Percentiles rank a stretch among this genome's conserved stretches.
These are phyloP conservation scores for Harringtonia aguacate DNA, from an alignment of 2,329 filamentous ascomycete species.

Conservation along the genomic window DNA sequence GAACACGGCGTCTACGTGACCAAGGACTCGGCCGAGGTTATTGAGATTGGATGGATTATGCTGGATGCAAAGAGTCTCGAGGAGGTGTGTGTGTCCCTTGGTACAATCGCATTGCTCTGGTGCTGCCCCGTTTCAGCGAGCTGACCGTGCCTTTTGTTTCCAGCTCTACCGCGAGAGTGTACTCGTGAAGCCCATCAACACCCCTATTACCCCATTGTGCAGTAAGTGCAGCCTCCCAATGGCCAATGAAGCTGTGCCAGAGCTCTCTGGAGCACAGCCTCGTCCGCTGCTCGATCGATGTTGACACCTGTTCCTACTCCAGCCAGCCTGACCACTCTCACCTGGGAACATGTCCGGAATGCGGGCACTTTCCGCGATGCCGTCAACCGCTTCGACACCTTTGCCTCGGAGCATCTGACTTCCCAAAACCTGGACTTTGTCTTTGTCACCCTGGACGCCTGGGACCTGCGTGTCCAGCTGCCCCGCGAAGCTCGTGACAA, in stretches of 20 bases:
- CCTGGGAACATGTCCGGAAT: constrained; percentile 97
- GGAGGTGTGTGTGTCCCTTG: constrained; percentile 70
- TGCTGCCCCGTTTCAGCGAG: neutral
- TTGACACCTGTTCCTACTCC: too few relatives aligned
- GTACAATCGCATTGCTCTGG: too few relatives aligned
- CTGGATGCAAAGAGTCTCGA: constrained; percentile 85
- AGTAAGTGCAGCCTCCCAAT: constrained; percentile 55
- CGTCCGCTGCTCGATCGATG: too few relatives aligned
- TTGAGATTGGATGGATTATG: constrained; percentile 97
- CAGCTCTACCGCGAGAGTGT: constrained; percentile 93
- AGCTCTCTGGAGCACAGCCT: too few relatives aligned
- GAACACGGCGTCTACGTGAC: constrained; percentile 99
- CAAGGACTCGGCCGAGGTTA: constrained; percentile 97
- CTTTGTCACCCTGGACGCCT: constrained; percentile 95
- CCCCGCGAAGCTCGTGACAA: constrained; percentile 97
- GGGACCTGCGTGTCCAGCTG: constrained; percentile 96
- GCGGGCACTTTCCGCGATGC: constrained; percentile 96
- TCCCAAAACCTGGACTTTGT: constrained; percentile 92
- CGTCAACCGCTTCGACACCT: constrained; percentile 87
- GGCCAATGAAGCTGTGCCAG: too few relatives aligned
- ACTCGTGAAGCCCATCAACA: constrained; percentile 96
- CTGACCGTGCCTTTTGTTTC: neutral
- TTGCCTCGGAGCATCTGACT: constrained; percentile 83
- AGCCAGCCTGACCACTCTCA: constrained; percentile 95
- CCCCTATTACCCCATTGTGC: constrained; percentile 94